phyloP scores from a whole-genome alignment of 2,329 filamentous ascomycete species.

The Neofusicoccum ribis region DNA sequence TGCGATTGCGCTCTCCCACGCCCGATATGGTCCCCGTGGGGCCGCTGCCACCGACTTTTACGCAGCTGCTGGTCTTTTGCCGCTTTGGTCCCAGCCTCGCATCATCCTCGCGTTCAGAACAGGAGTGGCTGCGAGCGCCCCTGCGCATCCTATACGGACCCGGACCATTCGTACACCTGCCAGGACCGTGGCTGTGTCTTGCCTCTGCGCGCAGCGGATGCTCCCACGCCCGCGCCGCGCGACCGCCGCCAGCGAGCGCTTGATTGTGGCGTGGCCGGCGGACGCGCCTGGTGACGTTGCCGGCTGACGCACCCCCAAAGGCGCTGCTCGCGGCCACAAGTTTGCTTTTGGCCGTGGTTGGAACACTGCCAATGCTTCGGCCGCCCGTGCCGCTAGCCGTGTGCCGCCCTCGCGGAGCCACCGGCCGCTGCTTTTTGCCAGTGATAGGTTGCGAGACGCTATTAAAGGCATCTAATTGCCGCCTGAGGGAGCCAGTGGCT shows the following conservation, averaged over 20 bases:
- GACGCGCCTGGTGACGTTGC: background rate
- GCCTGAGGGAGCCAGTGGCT: background rate
- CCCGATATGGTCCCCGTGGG: conserved; percentile 12
- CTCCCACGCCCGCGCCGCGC: background rate
- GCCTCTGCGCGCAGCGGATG: too few species aligned
- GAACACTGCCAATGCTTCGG: conserved; percentile 8
- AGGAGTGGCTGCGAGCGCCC: background rate
- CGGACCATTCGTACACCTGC: too few species aligned
- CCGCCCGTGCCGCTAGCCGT: conserved; percentile 13
- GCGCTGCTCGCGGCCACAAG: background rate
- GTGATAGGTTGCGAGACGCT: background rate
- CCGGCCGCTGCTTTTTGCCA: background rate
- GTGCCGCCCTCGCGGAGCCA: background rate
- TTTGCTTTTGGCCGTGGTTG: background rate
- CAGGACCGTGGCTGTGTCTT: too few species aligned
- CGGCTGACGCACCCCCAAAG: background rate
- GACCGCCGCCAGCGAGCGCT: background rate
- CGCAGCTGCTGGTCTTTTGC: background rate
- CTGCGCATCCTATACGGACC: background rate
- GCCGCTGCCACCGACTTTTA: conserved; percentile 8
- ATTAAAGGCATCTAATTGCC: background rate
- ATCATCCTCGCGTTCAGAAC: background rate
- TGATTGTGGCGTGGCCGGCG: background rate
- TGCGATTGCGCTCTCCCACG: background rate
- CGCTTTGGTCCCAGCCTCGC: background rate